Evolutionary conservation across 2,329 filamentous ascomycete species (phyloP), one percentile per base, ranked within the genome.

Genomic region (Proliferodiscus dingleyae): DNA sequence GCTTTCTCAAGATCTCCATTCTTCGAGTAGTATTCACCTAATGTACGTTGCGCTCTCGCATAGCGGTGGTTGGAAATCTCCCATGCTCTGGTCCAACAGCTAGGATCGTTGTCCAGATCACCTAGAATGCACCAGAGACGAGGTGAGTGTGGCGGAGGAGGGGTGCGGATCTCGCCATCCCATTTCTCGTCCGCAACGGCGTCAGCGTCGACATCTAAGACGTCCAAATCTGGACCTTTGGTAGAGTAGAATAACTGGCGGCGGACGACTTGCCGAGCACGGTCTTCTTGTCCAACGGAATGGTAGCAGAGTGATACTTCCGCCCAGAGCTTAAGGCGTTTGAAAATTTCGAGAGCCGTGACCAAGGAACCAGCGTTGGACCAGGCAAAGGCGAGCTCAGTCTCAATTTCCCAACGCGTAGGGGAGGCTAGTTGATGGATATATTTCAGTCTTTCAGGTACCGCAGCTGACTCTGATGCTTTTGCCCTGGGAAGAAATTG

Each of bases 261-360:
- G 43, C 88, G 80, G 13, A 97, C 71, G 39, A 96, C 77, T 3
- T 75, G 77, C 45, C 79, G 80, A 1, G 89, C 93, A 61, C 93
- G 93, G 19, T 86, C 86, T 66, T 96, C 90, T 67, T 80, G 41
- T 68, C 70, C 46, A 74, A 41, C 57, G 68, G 71, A 16, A 69
- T 78, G 37, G 64, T 73, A 62, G 64, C 93, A 98, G 2, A 98
- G 74, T 0, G 93, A 91, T 4, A 90, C 89, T 67, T 98, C 93
- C 1, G 93, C 87, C 89, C 93, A 97, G 65, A 97, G 83, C 46
- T 89, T 83, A 15, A 98, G 71, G 3, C 93, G 79, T 68, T 95
- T 90, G 68, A 97, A 98, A 50, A 98, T 97, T 50, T 96, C 93
- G 1, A 98, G 76, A 0, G 93, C 93, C 1, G 90, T 95, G 3